Evolutionary conservation across 345 rosid species (phyloP), one percentile per base, ranked within the genome.

Genomic region (Eucalyptus regnans): DNA sequence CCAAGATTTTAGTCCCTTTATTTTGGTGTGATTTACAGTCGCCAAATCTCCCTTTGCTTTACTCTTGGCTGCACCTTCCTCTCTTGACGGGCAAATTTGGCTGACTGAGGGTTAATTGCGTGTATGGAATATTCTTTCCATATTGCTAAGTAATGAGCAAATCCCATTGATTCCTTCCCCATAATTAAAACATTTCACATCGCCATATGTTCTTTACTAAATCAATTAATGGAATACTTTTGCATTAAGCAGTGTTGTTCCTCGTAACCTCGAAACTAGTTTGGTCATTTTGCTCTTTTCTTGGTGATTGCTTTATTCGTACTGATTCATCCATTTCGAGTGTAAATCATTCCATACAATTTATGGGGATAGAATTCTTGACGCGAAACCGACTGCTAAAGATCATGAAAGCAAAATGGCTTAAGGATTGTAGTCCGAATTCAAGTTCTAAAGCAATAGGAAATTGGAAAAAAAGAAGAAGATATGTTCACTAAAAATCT

Each of bases 141-240:
- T 41, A 41, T 41, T 41, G 41, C 5, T 41, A 41, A 41, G 41
- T 41, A 41, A 41, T 41, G 41, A 41, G 41, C 41, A 41, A 41
- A 56, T 56, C 62, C 12, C 29, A 9, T 56, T 9, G 29, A 9
- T 56, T 56, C 27, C 62, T 56, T 0, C 62, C 62, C 29, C 29
- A 22, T 9, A 23, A 13, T n/a, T 15, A 29, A 64, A 64, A 64
- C n/a, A 62, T 13, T 64, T n/a, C 71, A 6, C 71, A 64, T 31
- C 7, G 1, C 15, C 37, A 13, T 0, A 64, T 7, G 0, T 64
- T 29, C 37, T 64, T 64, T 14, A 13, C 18, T 31, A 64, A 64
- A 64, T 64, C 37, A 64, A n/a, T 3, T 13, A 3, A 64, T 64
- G n/a, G 71, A 64, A n/a, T 64, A 12, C 17, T 0, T 0, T 27